These are phyloP conservation scores for Aspergillus pseudoglaucus DNA, from an alignment of 2,329 filamentous ascomycete species.

Conservation along the genomic window DNA sequence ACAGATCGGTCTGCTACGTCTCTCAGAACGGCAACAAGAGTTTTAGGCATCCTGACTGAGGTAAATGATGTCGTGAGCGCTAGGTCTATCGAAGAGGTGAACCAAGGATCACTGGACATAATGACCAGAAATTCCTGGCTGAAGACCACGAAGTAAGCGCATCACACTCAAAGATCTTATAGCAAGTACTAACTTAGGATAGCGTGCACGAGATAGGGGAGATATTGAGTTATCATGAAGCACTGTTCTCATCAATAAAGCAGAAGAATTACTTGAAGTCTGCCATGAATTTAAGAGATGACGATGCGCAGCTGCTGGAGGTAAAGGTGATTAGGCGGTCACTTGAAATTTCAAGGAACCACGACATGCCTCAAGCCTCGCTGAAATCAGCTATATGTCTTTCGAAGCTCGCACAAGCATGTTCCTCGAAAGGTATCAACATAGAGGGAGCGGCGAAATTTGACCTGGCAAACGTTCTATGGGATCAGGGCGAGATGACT, in stretches of 20 bases:
- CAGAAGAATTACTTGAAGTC: constrained; percentile 59
- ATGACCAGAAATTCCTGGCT: constrained; percentile 68
- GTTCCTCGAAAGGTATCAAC: constrained; percentile 63
- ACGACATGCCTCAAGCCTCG: constrained; percentile 78
- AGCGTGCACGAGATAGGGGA: constrained; percentile 61
- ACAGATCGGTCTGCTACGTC: constrained; percentile 32
- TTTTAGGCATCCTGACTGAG: constrained; percentile 70
- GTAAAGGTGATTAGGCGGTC: constrained; percentile 70
- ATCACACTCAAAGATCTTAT: background rate
- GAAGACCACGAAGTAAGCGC: constrained; percentile 65
- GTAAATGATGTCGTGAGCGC: constrained; percentile 69
- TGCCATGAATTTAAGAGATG: constrained; percentile 54
- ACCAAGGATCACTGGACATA: constrained; percentile 58
- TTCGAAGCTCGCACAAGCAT: constrained; percentile 67
- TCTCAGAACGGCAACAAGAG: constrained; percentile 54
- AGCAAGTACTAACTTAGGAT: constrained; percentile 12
- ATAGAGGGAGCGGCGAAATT: constrained; percentile 71
- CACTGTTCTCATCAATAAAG: constrained; percentile 71
- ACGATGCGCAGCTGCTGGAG: constrained; percentile 64
- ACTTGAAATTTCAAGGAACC: constrained; percentile 68
- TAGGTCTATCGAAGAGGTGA: constrained; percentile 53
- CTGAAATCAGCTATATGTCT: constrained; percentile 78
- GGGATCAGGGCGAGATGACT: constrained; percentile 87
- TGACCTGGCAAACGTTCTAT: constrained; percentile 82
- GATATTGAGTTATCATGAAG: constrained; percentile 75